A percentile compares a stretch with the other conserved stretches of the same genome.
Evolutionary conservation across 495 filamentous ascomycete genomes (phyloP).

Genomic region (Aspergillus avenaceus): DNA sequence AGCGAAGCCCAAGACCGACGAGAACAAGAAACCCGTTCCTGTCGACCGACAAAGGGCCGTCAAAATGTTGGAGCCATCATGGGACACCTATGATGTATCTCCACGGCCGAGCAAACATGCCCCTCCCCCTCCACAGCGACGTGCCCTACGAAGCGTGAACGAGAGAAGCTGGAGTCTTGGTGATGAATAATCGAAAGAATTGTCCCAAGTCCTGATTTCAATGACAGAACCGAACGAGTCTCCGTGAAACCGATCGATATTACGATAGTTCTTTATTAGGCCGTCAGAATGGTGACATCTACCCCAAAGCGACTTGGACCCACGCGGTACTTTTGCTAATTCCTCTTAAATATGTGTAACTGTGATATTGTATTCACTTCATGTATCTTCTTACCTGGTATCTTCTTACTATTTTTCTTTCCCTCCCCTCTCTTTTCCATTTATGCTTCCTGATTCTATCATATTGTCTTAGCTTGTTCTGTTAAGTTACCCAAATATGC

Average conservation of each 20-base stretch:
- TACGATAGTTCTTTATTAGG: slow-evolving; percentile 11
- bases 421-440: no score
- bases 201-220: not conserved
- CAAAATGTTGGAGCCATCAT: slow-evolving; percentile 64
- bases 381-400: slow-evolving; percentile 6
- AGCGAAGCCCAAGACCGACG: slow-evolving; percentile 27
- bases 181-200: slow-evolving; percentile 2
- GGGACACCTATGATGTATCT: slow-evolving; percentile 59
- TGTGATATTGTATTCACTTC: slow-evolving; percentile 3
- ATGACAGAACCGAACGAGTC: slow-evolving; percentile 2
- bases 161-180: slow-evolving; percentile 16
- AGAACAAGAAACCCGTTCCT: slow-evolving; percentile 52
- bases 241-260: slow-evolving; percentile 1
- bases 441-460: no score
- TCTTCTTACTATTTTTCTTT: slow-evolving; percentile 7
- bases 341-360: slow-evolving; percentile 6
- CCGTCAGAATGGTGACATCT: not conserved
- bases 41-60: slow-evolving; percentile 35
- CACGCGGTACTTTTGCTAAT: slow-evolving; percentile 5
- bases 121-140: slow-evolving; percentile 16
- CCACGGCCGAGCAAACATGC: slow-evolving; percentile 37
- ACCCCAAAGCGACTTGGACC: not conserved
- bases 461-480: not conserved
- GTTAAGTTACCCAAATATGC: no score
- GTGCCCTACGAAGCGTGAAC: slow-evolving; percentile 13